Evolutionary conservation across 2,329 filamentous ascomycete species (phyloP).

Genomic region (Colletotrichum spinosum): DNA sequence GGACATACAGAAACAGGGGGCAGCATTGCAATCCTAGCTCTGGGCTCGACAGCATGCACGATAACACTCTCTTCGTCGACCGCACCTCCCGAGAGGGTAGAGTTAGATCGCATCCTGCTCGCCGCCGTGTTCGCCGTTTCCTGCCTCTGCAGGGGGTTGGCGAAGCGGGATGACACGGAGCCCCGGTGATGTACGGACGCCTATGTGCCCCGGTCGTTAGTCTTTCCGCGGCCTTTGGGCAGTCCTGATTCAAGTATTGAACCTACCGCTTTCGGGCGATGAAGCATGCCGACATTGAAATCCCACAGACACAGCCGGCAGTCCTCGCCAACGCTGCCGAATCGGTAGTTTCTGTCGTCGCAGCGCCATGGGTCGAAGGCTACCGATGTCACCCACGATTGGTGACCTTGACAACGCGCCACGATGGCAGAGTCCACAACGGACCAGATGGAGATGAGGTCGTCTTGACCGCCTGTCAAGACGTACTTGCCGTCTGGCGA

Average conservation of each 20-base stretch:
- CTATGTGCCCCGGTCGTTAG: constrained; percentile 44
- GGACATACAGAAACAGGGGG: constrained; percentile 86
- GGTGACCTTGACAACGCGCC: constrained; percentile 92
- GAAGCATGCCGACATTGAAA: constrained; percentile 96
- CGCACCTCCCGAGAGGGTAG: constrained; percentile 66
- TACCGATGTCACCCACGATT: constrained; percentile 93
- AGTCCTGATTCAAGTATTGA: neutral
- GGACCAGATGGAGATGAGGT: constrained; percentile 96
- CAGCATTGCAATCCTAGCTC: constrained; percentile 84
- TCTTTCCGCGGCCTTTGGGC: constrained; percentile 22
- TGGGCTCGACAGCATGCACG: constrained; percentile 86
- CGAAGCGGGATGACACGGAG: constrained; percentile 64
- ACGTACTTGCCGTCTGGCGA: constrained; percentile 97
- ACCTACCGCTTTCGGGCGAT: constrained; percentile 86
- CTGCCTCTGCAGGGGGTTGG: constrained; percentile 61
- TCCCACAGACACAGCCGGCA: constrained; percentile 94
- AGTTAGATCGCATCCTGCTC: constrained; percentile 77
- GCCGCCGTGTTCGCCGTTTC: constrained; percentile 72
- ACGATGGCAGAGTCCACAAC: constrained; percentile 85
- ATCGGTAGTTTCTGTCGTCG: constrained; percentile 93
- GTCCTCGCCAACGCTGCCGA: constrained; percentile 96
- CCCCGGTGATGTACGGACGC: constrained; percentile 67
- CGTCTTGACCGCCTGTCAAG: constrained; percentile 94
- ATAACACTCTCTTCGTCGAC: constrained; percentile 67
- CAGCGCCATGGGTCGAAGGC: constrained; percentile 98